phyloP scores from a whole-genome alignment of 1,284 basidiomycete species.

The Trichosporon sp. region DNA sequence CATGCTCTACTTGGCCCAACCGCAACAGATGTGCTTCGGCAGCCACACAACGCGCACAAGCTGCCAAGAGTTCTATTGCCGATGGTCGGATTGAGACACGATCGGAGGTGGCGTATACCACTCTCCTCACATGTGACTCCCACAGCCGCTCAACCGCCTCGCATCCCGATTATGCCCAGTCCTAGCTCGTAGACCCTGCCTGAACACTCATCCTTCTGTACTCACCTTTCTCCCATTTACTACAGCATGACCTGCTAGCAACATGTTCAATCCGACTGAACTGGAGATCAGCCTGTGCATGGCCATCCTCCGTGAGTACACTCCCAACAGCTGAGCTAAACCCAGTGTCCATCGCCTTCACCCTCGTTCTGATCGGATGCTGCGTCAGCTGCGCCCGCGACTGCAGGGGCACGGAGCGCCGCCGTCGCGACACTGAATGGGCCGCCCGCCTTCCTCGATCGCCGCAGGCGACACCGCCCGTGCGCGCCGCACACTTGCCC shows the following conservation, averaged over 20 bases:
- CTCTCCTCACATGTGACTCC: background rate
- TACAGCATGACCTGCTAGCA: background rate
- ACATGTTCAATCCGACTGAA: background rate
- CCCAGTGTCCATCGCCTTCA: background rate
- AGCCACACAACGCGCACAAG: too few relatives aligned
- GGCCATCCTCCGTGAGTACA: background rate
- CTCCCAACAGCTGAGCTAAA: background rate
- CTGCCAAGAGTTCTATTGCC: too few relatives aligned
- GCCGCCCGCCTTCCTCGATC: background rate
- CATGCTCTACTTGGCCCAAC: too few relatives aligned
- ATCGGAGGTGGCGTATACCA: background rate
- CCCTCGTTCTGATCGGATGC: background rate
- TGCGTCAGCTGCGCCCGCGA: background rate
- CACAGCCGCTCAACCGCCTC: background rate
- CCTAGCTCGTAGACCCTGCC: too few relatives aligned
- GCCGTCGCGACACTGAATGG: background rate
- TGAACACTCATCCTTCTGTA: too few relatives aligned
- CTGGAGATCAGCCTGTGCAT: background rate
- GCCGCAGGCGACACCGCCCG: background rate
- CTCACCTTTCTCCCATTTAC: too few relatives aligned
- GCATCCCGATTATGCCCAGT: too few relatives aligned
- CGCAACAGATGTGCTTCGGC: too few relatives aligned
- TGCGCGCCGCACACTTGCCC: background rate
- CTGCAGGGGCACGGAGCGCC: background rate
- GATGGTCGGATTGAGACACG: background rate